phyloP scores from a whole-genome alignment of 2,329 filamentous ascomycete genomes.

The Huntiella savannae region DNA sequence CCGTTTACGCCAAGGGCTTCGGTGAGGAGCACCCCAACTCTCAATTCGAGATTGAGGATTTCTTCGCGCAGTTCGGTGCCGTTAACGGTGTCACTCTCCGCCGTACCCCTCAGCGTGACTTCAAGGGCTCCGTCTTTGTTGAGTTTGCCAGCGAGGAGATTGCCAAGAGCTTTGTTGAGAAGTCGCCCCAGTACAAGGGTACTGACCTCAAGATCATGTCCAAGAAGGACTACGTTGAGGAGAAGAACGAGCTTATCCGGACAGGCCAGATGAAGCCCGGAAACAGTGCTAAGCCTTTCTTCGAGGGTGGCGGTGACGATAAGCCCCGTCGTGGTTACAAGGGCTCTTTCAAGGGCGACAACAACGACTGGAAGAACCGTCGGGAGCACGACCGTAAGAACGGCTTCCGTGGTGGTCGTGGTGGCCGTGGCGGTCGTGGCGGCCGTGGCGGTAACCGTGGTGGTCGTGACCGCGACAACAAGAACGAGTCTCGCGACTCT shows the following conservation, averaged over 20 bases:
- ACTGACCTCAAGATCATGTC: constrained; percentile 64
- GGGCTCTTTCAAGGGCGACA: constrained; percentile 23
- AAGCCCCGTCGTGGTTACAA: constrained; percentile 21
- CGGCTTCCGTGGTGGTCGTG: constrained; percentile 32
- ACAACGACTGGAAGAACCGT: constrained; percentile 45
- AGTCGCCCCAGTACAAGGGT: constrained; percentile 69
- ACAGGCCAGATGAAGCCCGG: constrained; percentile 49
- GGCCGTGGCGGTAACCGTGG: constrained; percentile 18
- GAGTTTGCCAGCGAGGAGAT: constrained; percentile 70
- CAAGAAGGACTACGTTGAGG: constrained; percentile 74
- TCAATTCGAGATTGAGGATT: constrained; percentile 85
- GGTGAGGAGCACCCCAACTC: constrained; percentile 65
- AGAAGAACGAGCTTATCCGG: constrained; percentile 54
- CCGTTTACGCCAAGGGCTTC: constrained; percentile 88
- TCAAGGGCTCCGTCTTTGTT: constrained; percentile 95
- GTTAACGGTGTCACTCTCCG: constrained; percentile 74
- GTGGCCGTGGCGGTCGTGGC: constrained; percentile 22
- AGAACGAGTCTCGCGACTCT: constrained; percentile 10
- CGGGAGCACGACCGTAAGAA: constrained; percentile 41
- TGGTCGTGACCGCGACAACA: constrained; percentile 17
- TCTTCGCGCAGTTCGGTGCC: constrained; percentile 65
- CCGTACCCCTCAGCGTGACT: constrained; percentile 48
- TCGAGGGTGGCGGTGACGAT: constrained; percentile 25
- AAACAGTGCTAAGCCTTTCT: constrained; percentile 26
- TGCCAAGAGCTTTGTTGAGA: constrained; percentile 66